Conservation (phyloP, 768 basidiomycete genomes). For the Lactifluus piperatus region DNA sequence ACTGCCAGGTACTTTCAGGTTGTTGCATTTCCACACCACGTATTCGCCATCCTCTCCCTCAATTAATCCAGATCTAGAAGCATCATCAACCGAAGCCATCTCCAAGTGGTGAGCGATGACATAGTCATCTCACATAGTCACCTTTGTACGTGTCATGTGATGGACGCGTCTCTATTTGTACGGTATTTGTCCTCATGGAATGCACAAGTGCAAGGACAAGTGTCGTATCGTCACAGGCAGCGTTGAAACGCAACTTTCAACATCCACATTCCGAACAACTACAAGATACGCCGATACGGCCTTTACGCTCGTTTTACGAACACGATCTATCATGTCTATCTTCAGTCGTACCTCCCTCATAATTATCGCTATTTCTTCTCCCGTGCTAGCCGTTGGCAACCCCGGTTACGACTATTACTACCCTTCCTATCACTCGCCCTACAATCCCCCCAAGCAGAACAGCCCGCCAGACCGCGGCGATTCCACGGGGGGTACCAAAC, state of each 20-base stretch:
- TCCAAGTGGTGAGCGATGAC: too few species aligned
- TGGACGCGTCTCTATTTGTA: slow-evolving; percentile 4
- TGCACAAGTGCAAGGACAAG: too few species aligned
- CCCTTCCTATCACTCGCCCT: slow-evolving; percentile 1
- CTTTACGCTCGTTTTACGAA: slow-evolving; percentile 9
- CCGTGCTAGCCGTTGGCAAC: neutral
- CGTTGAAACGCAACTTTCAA: slow-evolving; percentile 1
- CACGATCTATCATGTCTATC: slow-evolving; percentile 10
- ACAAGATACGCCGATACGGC: slow-evolving; percentile 1
- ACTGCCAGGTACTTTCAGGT: too few species aligned
- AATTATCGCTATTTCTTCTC: slow-evolving; percentile 5
- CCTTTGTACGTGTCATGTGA: too few species aligned
- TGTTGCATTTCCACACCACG: too few species aligned
- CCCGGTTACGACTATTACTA: neutral
- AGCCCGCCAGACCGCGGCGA: neutral
- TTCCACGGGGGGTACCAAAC: neutral
- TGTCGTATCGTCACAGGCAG: neutral
- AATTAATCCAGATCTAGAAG: too few species aligned
- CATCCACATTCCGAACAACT: neutral
- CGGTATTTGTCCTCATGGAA: neutral
- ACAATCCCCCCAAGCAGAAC: neutral
- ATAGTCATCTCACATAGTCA: too few species aligned
- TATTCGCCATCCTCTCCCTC: too few species aligned
- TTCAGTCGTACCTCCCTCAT: slow-evolving; percentile 6
- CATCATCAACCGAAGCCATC: too few species aligned